Base-by-base conservation (phyloP, 768 basidiomycete species). In the Mycena galericulata region DNA sequence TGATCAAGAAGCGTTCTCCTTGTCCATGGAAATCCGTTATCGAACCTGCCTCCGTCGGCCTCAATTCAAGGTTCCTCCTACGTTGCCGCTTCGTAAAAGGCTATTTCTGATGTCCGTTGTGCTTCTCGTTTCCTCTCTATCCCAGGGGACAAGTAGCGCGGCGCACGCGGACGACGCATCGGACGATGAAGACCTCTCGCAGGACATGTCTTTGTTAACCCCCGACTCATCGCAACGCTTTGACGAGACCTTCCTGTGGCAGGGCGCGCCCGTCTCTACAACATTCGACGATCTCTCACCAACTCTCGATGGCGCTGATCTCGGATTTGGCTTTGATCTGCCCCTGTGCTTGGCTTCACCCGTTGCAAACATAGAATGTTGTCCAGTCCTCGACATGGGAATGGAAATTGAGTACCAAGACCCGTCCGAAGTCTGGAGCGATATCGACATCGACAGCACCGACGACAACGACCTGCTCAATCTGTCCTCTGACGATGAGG, bases 21-120 rank as follows among this genome's bases (percentile, higher is more conserved):
- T 83, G 45, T 77, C 81, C 22, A 73, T 89, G 78, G 84, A 86
- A 63, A 77, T 78, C 46, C 71, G 87, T 29, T 88, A 84, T 69
- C 79, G 81, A 60, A 64, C 72, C 55, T 80, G 82, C 12, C 75
- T 86, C 72, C 79, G 81, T 46, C 81, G 80, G 12, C 79, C 79
- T 17, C 79, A 71, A 49, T 86, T 87, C 76, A 87, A 87, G 86
- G 88, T 87, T 68, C 65, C 76, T 75, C 61, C 50, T 20, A 18
- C 18, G 55, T 56, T 40, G 8, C 62, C 59, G 59, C 60, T 34
- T 55, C n/a, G n/a, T n/a, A n/a, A 61, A 59, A 67, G 57, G 41
- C 67, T 54, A 62, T 60, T 47, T 45, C 41, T 66, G 64, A 74
- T 67, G 11, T 34, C 47, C 36, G 32, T 43, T 24, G 27, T 65